Evolutionary conservation across 768 basidiomycete species (phyloP), one percentile per base, ranked within the genome.

Genomic region (Termitomyces eurrhizus): DNA sequence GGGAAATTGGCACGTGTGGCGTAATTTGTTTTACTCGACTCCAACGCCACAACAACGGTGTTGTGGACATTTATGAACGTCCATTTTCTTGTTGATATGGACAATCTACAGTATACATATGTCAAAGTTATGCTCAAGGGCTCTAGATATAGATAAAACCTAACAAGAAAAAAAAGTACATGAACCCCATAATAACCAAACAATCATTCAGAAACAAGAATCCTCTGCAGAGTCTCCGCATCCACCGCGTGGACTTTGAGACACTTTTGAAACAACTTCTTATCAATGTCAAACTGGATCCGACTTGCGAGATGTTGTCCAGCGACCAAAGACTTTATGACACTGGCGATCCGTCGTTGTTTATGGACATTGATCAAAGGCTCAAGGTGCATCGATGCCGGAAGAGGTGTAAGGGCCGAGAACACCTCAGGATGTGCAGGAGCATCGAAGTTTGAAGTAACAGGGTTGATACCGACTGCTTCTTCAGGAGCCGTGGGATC

Each of bases 341-440:
- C 87, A 16, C 82, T 83, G 11, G 92, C 90, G 56, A 92, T 89
- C 65, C 88, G 74, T 39, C 92, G 84, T 69, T 94, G 92, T 73
- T 94, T 93, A 73, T 93, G 90, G 7, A 94, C 88, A 69, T 93
- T 94, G 74, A 94, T 91, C 60, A 94, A 73, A 4, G 92, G 91
- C 66, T 93, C 91, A 33, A 94, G 81, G 62, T 87, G 84, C 78
- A 93, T 90, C n/a, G 83, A 82, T 1, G 84, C 69, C 0, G 92
- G 92, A 4, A 93, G 82, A 8, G 87, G 82, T 3, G 85, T 80
- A 7, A 94, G 80, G 13, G 86, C 78, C 0, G 85, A 78, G 71
- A 94, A 94, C 32, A 93, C 89, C 62, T 92, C 90, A 0, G 92
- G 90, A 64, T 88, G 86, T 35, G 86, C 81, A 1, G 86, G 89